Evolutionary conservation across 257 asterid genomes (phyloP), one percentile per base, ranked within the genome.

Genomic region (Mitragyna speciosa): DNA sequence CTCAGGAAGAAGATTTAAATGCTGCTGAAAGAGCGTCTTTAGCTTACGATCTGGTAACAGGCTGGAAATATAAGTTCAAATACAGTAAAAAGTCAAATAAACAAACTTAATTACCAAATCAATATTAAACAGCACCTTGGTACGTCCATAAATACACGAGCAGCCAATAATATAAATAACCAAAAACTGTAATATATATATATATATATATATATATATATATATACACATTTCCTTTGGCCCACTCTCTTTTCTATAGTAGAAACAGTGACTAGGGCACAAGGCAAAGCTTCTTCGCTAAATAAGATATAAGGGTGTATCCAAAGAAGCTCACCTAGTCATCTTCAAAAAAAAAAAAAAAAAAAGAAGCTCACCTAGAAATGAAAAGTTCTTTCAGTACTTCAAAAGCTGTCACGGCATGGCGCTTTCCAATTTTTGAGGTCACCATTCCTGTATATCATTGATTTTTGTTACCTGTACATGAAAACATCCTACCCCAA

Each of bases 341-440:
- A n/a, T n/a, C n/a, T n/a, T n/a, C n/a, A n/a, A n/a, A n/a, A n/a
- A n/a, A n/a, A n/a, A n/a, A n/a, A n/a, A n/a, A n/a, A n/a, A n/a
- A n/a, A n/a, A n/a, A n/a, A n/a, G n/a, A n/a, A n/a, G n/a, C n/a
- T 88, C 75, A 92, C 99, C 90, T 96, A 36, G 88, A 82, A 39
- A 91, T 76, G 79, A 96, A 90, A 81, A 91, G 92, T 86, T 96
- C 99, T 87, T 92, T 92, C 84, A 96, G 83, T 43, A 95, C 95
- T 83, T 91, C 98, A 90, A 92, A 94, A 73, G 97, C 97, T 12
- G 95, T 80, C 86, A 96, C 88, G 24, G 98, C 93, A 86, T 96
- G 99, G 69, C 97, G 94, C 78, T 96, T 96, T 74, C 99, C 99
- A 65, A 96, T 90, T 88, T 94, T 96, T 24, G 98, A 88, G 70